These are phyloP conservation scores for Schwanniomyces vanrijiae DNA, from an alignment of 805 yeast species.

Conservation along the genomic window DNA sequence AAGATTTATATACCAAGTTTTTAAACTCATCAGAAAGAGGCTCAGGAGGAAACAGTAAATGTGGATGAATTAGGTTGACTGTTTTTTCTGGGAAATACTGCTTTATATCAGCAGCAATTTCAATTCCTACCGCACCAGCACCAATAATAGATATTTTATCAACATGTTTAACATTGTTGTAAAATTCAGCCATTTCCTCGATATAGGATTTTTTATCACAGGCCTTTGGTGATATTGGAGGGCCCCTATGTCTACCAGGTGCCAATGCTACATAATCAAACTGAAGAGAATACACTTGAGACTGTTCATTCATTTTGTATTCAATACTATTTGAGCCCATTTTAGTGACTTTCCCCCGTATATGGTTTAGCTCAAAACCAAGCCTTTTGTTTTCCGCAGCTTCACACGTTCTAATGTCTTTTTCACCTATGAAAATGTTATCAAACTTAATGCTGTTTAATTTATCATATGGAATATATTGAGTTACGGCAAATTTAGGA, in stretches of 20 bases:
- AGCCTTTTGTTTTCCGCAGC: slow-evolving; percentile 5
- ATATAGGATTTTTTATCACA: slow-evolving; percentile 33
- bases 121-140: slow-evolving; percentile 46
- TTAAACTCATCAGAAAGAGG: slow-evolving; percentile 32
- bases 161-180: slow-evolving; percentile 27
- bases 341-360: slow-evolving; percentile 34
- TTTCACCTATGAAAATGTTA: slow-evolving; percentile 21
- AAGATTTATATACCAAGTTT: slow-evolving; percentile 22
- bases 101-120: slow-evolving; percentile 44
- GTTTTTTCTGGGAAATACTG: slow-evolving; percentile 28
- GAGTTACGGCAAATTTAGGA: slow-evolving; percentile 37
- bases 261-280: slow-evolving; percentile 51
- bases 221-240: slow-evolving; percentile 56
- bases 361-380: slow-evolving; percentile 20
- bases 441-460: slow-evolving; percentile 29
- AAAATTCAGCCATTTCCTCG: slow-evolving; percentile 41
- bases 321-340: slow-evolving; percentile 26
- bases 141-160: slow-evolving; percentile 44
- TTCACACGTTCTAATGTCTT: neutral
- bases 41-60: slow-evolving; percentile 37
- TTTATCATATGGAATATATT: slow-evolving; percentile 31
- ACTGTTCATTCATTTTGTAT: slow-evolving; percentile 17
- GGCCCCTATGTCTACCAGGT: slow-evolving; percentile 49
- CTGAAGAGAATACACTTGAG: slow-evolving; percentile 14
- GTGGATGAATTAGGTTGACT: slow-evolving; percentile 40